Percentiles rank a stretch among this genome's conserved stretches.
Conservation (phyloP, 805 yeast genomes). For the Vanderwaltozyma polyspora region DNA sequence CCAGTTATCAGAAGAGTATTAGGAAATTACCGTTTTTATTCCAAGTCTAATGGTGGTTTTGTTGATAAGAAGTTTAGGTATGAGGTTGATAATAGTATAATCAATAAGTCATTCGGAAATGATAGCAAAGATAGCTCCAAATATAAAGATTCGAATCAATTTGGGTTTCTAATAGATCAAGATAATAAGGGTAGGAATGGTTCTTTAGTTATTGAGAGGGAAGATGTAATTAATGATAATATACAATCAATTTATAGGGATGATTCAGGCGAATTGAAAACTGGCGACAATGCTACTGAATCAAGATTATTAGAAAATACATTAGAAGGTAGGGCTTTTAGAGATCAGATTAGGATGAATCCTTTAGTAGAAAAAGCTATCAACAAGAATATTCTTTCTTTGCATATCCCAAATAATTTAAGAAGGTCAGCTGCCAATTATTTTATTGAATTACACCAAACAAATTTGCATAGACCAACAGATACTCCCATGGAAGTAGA, state of each 20-base stretch:
- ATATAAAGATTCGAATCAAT: too few relatives aligned
- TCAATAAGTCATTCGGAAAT: too few relatives aligned
- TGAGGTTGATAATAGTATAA: too few relatives aligned
- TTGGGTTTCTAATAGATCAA: too few relatives aligned
- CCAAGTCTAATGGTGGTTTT: too few relatives aligned
- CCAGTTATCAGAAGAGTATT: too few relatives aligned
- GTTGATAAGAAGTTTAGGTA: too few relatives aligned
- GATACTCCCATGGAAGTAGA: conserved; percentile 48
- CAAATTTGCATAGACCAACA: conserved; percentile 43
- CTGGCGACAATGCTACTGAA: conserved; percentile 17
- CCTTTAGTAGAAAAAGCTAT: conserved; percentile 44
- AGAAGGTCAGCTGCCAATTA: conserved; percentile 50
- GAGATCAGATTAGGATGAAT: conserved; percentile 46
- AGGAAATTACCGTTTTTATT: too few relatives aligned
- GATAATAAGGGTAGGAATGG: too few relatives aligned
- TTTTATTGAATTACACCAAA: conserved; percentile 40
- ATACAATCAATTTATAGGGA: conserved; percentile 20
- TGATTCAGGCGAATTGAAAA: conserved; percentile 8
- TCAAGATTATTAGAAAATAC: conserved; percentile 48
- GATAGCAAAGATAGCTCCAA: too few relatives aligned
- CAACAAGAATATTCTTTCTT: conserved; percentile 48
- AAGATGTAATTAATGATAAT: neutral
- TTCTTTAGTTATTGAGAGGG: neutral
- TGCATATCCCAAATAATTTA: conserved; percentile 52
- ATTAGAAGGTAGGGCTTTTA: conserved; percentile 39